Evolutionary conservation across 306 rosid species (phyloP).

Genomic region (Sicyos edulis): DNA sequence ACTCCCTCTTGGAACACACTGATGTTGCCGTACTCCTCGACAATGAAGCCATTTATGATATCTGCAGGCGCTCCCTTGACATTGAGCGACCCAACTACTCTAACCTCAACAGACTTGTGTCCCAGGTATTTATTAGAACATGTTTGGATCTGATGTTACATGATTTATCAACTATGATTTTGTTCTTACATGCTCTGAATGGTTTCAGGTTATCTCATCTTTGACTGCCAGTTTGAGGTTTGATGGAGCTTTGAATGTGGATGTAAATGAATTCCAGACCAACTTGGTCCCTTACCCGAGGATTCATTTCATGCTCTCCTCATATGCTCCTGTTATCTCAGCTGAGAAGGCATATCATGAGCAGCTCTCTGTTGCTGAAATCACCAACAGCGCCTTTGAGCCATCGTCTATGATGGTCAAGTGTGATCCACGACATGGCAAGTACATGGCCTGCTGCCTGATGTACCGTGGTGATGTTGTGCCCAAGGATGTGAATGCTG

Average conservation of each 20-base stretch:
- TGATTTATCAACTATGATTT: background rate
- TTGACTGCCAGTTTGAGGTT: constrained; percentile 70
- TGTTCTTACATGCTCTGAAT: background rate
- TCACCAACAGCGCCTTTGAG: constrained; percentile 72
- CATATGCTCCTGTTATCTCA: constrained; percentile 76
- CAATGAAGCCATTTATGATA: too few relatives aligned
- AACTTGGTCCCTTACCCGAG: constrained; percentile 80
- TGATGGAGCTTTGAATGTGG: constrained; percentile 76
- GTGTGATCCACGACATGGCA: constrained; percentile 79
- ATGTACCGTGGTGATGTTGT: constrained; percentile 85
- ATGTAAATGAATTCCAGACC: constrained; percentile 76
- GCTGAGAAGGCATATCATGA: constrained; percentile 79
- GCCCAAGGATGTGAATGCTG: constrained; percentile 77
- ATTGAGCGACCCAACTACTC: constrained; percentile 76
- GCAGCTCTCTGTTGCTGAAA: constrained; percentile 72
- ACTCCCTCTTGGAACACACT: too few relatives aligned
- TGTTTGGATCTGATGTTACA: background rate
- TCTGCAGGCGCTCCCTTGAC: too few relatives aligned
- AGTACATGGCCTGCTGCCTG: constrained; percentile 81
- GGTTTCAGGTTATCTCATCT: constrained; percentile 60
- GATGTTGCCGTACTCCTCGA: too few relatives aligned
- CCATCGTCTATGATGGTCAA: constrained; percentile 89
- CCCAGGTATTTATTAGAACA: constrained; percentile 37
- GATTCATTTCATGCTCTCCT: constrained; percentile 81
- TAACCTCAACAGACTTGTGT: constrained; percentile 69